phyloP scores from a whole-genome alignment of 139 green algal genomes.

The Picochlorum sp. region DNA sequence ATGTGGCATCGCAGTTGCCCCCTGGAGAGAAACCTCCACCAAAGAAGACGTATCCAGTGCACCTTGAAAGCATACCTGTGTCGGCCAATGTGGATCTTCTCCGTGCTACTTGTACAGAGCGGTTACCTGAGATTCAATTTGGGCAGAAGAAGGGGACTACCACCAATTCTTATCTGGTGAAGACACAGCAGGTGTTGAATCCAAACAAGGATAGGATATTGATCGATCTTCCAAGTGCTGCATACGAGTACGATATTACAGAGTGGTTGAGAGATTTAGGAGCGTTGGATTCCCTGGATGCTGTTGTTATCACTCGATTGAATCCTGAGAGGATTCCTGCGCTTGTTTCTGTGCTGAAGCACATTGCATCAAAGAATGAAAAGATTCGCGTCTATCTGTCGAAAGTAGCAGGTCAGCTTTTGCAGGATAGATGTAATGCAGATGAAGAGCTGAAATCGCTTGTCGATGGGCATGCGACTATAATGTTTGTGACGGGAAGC shows the following conservation, averaged over 20 bases:
- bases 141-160: conserved; percentile 69
- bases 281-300: conserved; percentile 30
- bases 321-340: conserved; percentile 68
- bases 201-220: conserved; percentile 29
- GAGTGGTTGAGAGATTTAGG: conserved; percentile 10
- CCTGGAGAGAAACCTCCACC: neutral
- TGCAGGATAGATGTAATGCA: conserved; percentile 22
- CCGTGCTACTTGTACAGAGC: conserved; percentile 20
- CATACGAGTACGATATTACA: conserved; percentile 57
- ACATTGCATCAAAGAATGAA: conserved; percentile 3
- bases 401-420: conserved; percentile 64
- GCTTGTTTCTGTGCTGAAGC: conserved; percentile 57
- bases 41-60: neutral
- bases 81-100: conserved; percentile 29
- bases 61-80: conserved; percentile 8
- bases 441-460: conserved; percentile 3
- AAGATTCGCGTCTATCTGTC: conserved; percentile 49
- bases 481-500: conserved; percentile 9
- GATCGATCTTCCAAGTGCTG: conserved; percentile 72
- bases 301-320: conserved; percentile 80
- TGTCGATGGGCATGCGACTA: neutral
- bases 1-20: too few species aligned
- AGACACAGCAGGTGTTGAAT: neutral
- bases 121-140: conserved; percentile 57
- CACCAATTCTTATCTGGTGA: conserved; percentile 86